Evolutionary conservation across 148 eudicot genomes (phyloP).

Genomic region (Drosera capensis): DNA sequence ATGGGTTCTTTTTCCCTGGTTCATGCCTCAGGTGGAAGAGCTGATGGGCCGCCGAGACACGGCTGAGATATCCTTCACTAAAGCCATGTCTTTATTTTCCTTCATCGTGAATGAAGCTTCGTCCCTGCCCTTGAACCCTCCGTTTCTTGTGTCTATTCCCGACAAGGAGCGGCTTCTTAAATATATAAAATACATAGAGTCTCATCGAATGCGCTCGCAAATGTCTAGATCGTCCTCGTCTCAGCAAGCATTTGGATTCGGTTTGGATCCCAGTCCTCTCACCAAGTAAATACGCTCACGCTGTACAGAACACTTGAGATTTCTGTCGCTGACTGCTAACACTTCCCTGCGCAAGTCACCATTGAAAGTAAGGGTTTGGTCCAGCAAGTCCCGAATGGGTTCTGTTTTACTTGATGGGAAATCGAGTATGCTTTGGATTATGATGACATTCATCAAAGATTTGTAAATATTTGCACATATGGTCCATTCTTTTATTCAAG

Average conservation of each 20-base stretch:
- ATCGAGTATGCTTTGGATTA: too few relatives aligned
- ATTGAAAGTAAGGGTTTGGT: too few relatives aligned
- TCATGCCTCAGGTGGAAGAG: slow-evolving; percentile 22
- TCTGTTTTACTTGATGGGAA: too few relatives aligned
- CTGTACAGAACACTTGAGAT: slow-evolving; percentile 26
- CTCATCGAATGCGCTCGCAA: slow-evolving; percentile 17
- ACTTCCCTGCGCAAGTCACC: too few relatives aligned
- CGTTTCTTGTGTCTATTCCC: slow-evolving; percentile 14
- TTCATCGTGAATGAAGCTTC: slow-evolving; percentile 35
- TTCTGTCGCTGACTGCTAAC: too few relatives aligned
- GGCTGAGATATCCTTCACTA: slow-evolving; percentile 22
- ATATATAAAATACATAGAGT: slow-evolving; percentile 21
- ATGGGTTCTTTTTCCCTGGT: not conserved
- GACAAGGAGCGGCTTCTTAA: slow-evolving; percentile 16
- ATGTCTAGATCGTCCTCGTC: slow-evolving; percentile 8
- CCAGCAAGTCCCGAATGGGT: too few relatives aligned
- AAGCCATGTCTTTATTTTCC: slow-evolving; percentile 23
- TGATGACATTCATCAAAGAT: too few relatives aligned
- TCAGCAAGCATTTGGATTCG: too few relatives aligned
- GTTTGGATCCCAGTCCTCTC: too few relatives aligned
- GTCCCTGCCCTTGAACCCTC: slow-evolving; percentile 23
- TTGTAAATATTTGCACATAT: too few relatives aligned
- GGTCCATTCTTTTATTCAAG: too few relatives aligned
- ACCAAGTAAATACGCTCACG: not conserved
- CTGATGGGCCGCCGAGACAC: slow-evolving; percentile 16